Evolutionary conservation across 257 asterid genomes (phyloP).

Genomic region (Echium plantagineum): DNA sequence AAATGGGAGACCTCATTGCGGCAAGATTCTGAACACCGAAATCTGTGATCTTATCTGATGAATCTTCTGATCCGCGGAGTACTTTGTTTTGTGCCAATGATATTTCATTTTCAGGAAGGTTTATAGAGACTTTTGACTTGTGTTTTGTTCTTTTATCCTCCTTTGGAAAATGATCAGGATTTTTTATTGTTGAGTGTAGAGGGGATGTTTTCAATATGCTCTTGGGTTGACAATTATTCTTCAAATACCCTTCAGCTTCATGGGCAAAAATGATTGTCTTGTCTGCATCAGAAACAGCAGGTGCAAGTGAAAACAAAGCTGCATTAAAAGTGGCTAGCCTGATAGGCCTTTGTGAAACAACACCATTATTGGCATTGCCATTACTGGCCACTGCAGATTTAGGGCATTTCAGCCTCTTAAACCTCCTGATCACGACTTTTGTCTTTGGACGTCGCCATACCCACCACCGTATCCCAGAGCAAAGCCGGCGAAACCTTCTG

Average conservation of each 20-base stretch:
- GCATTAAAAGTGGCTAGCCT: slow-evolving; percentile 84
- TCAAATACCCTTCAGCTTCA: slow-evolving; percentile 17
- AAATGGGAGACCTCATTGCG: slow-evolving; percentile 73
- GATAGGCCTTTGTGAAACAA: slow-evolving; percentile 25
- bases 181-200: slow-evolving; percentile 22
- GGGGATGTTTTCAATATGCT: slow-evolving; percentile 76
- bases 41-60: slow-evolving; percentile 14
- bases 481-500: slow-evolving; percentile 37
- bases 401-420: slow-evolving; percentile 28
- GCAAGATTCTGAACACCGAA: slow-evolving; percentile 22
- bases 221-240: slow-evolving; percentile 28
- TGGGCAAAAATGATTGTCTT: slow-evolving; percentile 23
- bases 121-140: slow-evolving; percentile 55
- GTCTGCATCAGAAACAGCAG: slow-evolving; percentile 55
- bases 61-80: slow-evolving; percentile 17
- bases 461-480: slow-evolving; percentile 30
- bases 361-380: slow-evolving; percentile 1
- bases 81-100: slow-evolving; percentile 46
- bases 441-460: slow-evolving; percentile 40
- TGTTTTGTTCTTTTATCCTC: slow-evolving; percentile 13
- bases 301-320: slow-evolving; percentile 85
- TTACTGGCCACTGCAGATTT: slow-evolving; percentile 4
- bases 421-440: slow-evolving; percentile 49
- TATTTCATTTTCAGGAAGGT: slow-evolving; percentile 79
- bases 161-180: slow-evolving; percentile 2